A percentile compares a stretch with the other conserved stretches of the same genome.
Evolutionary conservation across 2,329 filamentous ascomycete genomes (phyloP).

Genomic region (Tolypocladium endophyticum): DNA sequence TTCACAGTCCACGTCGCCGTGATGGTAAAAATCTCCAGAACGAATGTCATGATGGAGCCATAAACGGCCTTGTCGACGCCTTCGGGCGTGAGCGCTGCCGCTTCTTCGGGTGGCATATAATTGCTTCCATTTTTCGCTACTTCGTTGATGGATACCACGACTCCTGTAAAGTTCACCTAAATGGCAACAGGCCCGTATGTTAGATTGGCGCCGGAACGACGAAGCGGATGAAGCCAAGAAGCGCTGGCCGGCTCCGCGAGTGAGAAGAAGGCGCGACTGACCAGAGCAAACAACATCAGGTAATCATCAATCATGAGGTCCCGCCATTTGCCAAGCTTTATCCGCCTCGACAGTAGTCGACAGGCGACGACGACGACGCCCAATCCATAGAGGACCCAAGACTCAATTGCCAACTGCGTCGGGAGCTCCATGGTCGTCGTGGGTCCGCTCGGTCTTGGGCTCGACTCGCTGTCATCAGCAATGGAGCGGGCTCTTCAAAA

Average conservation of each 20-base stretch:
- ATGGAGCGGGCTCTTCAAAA: background rate
- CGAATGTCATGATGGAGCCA: conserved; percentile 44
- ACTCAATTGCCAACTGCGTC: conserved; percentile 15
- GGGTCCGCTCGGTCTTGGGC: background rate
- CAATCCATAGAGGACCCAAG: conserved; percentile 17
- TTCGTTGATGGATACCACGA: conserved; percentile 30
- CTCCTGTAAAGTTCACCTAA: conserved; percentile 18
- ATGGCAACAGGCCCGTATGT: background rate
- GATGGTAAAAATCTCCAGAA: conserved; percentile 41
- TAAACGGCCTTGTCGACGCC: conserved; percentile 30
- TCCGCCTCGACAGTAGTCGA: conserved; percentile 18
- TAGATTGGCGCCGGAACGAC: background rate
- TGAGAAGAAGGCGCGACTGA: conserved; percentile 8
- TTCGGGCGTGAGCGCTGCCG: conserved; percentile 30
- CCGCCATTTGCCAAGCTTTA: conserved; percentile 31
- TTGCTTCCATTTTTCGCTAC: conserved; percentile 33
- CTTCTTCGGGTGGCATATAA: conserved; percentile 25
- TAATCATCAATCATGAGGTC: conserved; percentile 46
- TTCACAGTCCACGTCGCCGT: conserved; percentile 42
- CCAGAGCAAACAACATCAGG: conserved; percentile 40
- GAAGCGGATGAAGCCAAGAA: background rate
- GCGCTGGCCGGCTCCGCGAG: background rate
- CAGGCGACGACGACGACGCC: conserved; percentile 14
- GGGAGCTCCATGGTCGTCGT: conserved; percentile 13
- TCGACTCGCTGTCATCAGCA: background rate